Base-by-base conservation (phyloP, 2,329 filamentous ascomycete genomes). In the Neurospora sp. region DNA sequence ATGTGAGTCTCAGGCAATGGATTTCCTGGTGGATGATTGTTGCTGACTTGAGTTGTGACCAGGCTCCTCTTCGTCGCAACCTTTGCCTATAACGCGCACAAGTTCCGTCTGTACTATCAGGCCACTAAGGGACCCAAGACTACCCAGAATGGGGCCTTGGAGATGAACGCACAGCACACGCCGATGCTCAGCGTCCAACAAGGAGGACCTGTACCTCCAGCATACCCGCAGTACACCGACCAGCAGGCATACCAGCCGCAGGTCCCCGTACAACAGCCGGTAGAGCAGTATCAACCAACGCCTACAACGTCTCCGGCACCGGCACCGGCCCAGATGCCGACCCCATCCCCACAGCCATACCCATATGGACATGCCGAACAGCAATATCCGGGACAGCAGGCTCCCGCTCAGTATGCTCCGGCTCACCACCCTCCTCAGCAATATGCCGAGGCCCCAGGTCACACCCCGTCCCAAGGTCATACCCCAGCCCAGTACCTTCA, bases 121-220 rank as follows among this genome's bases (percentile, higher is more conserved):
- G 70, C 69, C 17, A 72, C 73, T 68, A 75, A 73, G 68, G 43
- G 62, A 8, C 67, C 68, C 66, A 17, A 65, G 68, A 10, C 67
- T 39, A 65, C 69, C 67, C 70, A 75, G 72, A 74, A 75, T 65
- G 75, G 72, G 4, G 72, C 67, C 28, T 71, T 76, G 70, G 77
- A 79, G 74, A 75, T 77, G 75, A 77, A 77, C 67, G 72, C 70
- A 8, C 76, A 77, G 66, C 69, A 73, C 28, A 46, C 72, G 1
- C 74, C 72, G 2, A 73, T 73, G 71, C 71, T 73, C 3, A 68
- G 46, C 5, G 39, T 70, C 6, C 71, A 75, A 40, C 68, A 69
- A 41, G 41, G 37, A 41, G 41, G 37, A 15, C 39, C 71, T 4
- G 36, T 52, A 57, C 19, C 23, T 11, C 66, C 67, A 39, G 39